Percentiles rank a stretch among this genome's conserved stretches.
phyloP scores from a whole-genome alignment of 2,329 filamentous ascomycete species.

The Byssochlamys sp. region DNA sequence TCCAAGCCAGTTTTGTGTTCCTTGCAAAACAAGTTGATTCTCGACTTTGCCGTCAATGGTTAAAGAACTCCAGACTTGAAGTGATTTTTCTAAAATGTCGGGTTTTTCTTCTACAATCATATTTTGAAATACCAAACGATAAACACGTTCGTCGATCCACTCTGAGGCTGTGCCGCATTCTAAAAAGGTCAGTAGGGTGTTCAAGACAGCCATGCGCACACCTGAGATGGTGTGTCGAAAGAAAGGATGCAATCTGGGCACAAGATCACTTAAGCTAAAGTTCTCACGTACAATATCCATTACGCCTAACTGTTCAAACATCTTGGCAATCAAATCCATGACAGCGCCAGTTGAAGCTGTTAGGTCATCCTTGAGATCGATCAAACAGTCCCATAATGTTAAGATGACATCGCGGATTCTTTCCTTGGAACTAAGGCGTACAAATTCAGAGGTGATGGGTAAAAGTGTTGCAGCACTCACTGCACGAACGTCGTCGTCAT shows the following conservation, averaged over 20 bases:
- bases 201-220: slow-evolving; percentile 83
- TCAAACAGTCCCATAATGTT: slow-evolving; percentile 95
- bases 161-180: slow-evolving; percentile 68
- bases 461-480: slow-evolving; percentile 96
- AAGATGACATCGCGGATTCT: slow-evolving; percentile 74
- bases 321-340: slow-evolving; percentile 92
- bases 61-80: too few relatives aligned
- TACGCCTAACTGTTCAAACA: slow-evolving; percentile 89
- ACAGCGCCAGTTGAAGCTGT: slow-evolving; percentile 96
- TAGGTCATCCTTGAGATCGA: slow-evolving; percentile 86
- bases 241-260: slow-evolving; percentile 91
- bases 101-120: slow-evolving; percentile 85
- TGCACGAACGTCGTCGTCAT: slow-evolving; percentile 92
- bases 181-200: slow-evolving; percentile 86
- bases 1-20: too few relatives aligned
- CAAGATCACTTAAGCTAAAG: slow-evolving; percentile 77
- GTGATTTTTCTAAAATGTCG: too few relatives aligned
- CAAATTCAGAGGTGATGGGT: slow-evolving; percentile 90
- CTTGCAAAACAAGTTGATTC: too few relatives aligned
- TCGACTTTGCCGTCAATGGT: too few relatives aligned
- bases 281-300: slow-evolving; percentile 88
- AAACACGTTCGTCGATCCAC: slow-evolving; percentile 83
- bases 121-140: slow-evolving; percentile 89
- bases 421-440: slow-evolving; percentile 67
- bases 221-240: slow-evolving; percentile 92